Conservation (phyloP, 1,284 basidiomycete genomes). For the Sutorius eximius region DNA sequence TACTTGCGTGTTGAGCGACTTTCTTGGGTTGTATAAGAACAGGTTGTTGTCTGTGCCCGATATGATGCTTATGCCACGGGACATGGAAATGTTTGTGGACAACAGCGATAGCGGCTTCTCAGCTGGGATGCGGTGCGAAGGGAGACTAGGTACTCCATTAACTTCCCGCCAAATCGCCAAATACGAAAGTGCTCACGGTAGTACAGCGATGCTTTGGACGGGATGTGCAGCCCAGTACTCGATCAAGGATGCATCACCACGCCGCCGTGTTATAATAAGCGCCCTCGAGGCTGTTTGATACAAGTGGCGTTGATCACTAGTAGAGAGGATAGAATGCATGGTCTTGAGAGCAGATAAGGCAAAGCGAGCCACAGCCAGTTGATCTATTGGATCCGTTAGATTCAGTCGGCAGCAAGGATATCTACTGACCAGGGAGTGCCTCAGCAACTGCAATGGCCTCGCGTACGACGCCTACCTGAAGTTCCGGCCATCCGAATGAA, state of each 20-base stretch:
- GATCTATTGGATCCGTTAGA: slow-evolving; percentile 50
- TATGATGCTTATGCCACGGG: slow-evolving; percentile 44
- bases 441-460: slow-evolving; percentile 91
- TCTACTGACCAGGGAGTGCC: slow-evolving; percentile 76
- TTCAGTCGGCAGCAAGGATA: slow-evolving; percentile 1
- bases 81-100: slow-evolving; percentile 38
- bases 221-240: slow-evolving; percentile 86
- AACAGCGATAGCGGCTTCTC: slow-evolving; percentile 69
- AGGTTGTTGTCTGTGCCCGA: slow-evolving; percentile 65
- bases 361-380: slow-evolving; percentile 74
- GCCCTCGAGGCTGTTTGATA: slow-evolving; percentile 70
- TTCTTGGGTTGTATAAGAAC: slow-evolving; percentile 88
- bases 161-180: background rate
- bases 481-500: slow-evolving; percentile 87
- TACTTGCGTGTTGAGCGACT: slow-evolving; percentile 59
- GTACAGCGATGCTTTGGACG: slow-evolving; percentile 74
- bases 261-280: slow-evolving; percentile 67
- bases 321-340: slow-evolving; percentile 63
- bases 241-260: slow-evolving; percentile 68
- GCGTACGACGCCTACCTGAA: slow-evolving; percentile 88
- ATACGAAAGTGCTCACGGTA: slow-evolving; percentile 55
- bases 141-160: slow-evolving; percentile 50
- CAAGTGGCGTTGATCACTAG: slow-evolving; percentile 77
- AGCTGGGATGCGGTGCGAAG: slow-evolving; percentile 66
- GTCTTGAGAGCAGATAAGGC: slow-evolving; percentile 74